phyloP scores from a whole-genome alignment of 2,329 filamentous ascomycete genomes.

The Colletotrichum orbiculare region DNA sequence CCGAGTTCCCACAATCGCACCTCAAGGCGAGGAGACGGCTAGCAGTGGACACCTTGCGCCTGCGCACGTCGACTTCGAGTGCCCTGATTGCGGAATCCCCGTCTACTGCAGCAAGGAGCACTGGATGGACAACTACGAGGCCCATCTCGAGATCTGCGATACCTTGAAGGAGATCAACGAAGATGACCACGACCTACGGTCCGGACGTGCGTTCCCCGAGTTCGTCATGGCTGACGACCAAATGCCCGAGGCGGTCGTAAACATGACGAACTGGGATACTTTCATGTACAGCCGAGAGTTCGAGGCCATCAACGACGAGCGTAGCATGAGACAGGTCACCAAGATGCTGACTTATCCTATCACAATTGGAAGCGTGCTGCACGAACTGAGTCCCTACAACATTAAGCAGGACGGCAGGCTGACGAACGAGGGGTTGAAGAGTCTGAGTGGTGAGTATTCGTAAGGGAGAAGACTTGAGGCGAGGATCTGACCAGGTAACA shows the following conservation, averaged over 20 bases:
- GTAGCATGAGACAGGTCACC: slow-evolving; percentile 92
- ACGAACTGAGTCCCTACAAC: slow-evolving; percentile 93
- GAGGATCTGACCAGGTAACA: slow-evolving; percentile 46
- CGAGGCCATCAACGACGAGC: slow-evolving; percentile 88
- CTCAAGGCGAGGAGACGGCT: slow-evolving; percentile 72
- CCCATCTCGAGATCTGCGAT: slow-evolving; percentile 92
- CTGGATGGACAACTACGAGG: slow-evolving; percentile 95
- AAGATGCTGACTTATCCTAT: slow-evolving; percentile 92
- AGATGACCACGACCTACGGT: slow-evolving; percentile 94
- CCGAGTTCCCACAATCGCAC: slow-evolving; percentile 71
- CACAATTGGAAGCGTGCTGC: slow-evolving; percentile 89
- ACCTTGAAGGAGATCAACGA: slow-evolving; percentile 93
- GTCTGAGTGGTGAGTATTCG: slow-evolving; percentile 79
- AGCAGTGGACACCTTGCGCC: slow-evolving; percentile 70
- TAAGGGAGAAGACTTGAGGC: neutral
- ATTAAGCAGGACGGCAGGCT: slow-evolving; percentile 80
- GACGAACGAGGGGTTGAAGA: slow-evolving; percentile 91
- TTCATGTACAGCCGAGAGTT: slow-evolving; percentile 94
- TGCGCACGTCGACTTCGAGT: slow-evolving; percentile 91
- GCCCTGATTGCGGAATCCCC: slow-evolving; percentile 93
- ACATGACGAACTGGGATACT: slow-evolving; percentile 99
- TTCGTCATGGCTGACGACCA: slow-evolving; percentile 91
- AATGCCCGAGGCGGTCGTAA: slow-evolving; percentile 91
- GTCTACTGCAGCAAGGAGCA: slow-evolving; percentile 95
- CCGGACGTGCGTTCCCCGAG: slow-evolving; percentile 91